Evolutionary conservation across 306 rosid species (phyloP), one percentile per base, ranked within the genome.

Genomic region (Vigna angularis): DNA sequence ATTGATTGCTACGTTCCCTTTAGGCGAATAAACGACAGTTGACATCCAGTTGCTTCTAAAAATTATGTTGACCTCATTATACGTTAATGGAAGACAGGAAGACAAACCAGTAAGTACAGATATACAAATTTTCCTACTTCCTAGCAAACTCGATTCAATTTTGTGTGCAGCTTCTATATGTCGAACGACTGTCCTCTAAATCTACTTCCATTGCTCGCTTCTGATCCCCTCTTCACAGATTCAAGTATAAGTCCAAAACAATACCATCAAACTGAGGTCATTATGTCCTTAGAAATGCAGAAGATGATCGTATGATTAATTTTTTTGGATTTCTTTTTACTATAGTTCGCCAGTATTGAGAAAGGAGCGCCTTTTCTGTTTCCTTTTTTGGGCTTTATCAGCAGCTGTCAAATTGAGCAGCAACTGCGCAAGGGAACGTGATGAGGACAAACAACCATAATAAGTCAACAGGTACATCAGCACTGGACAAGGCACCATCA

Each of bases 121-220:
- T 75, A 71, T 82, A 72, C 80, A 75, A 26, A 73, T 73, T 71
- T 83, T 64, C 68, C 80, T 59, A 74, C 50, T 66, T 72, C 66
- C 81, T 68, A 42, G 16, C 67, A 61, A 59, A 62, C 80, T 75
- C 59, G 47, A 61, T 15, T 75, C 57, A 51, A 58, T 10, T 36
- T 74, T 78, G 48, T 40, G 34, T 17, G 73, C 65, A 74, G 70
- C 73, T 74, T 26, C 73, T 74, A 42, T 26, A 63, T 51, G 49
- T 24, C 42, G 18, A 28, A 51, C 45, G 42, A 14, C 7, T 42
- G 68, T 22, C 72, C 72, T 49, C 66, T 59, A 64, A 64, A 18
- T 53, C 67, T 67, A 49, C 26, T 66, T 26, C 72, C 75, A 26
- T 51, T 61, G 84, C 81, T 24, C 66, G 49, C 73, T 30, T 73